phyloP scores from a whole-genome alignment of 1,284 basidiomycete species.

The Austroboletus niveus region DNA sequence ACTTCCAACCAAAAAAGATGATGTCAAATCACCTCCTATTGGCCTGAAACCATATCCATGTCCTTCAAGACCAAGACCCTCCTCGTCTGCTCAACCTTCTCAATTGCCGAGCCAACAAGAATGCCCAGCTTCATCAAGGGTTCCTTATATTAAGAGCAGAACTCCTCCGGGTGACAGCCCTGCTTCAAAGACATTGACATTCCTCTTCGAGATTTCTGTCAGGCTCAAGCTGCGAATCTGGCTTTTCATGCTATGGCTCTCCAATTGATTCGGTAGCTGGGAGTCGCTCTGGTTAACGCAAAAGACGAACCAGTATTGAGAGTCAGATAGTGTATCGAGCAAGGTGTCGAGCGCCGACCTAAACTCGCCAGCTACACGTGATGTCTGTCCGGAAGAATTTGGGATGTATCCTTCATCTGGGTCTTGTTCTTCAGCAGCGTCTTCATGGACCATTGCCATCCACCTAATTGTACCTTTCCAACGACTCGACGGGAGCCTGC shows the following conservation, averaged over 20 bases:
- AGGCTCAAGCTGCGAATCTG: conserved; percentile 86
- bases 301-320: conserved; percentile 90
- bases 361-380: conserved; percentile 89
- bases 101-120: conserved; percentile 52
- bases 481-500: conserved; percentile 84
- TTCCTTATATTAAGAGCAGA: conserved; percentile 78
- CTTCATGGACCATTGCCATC: conserved; percentile 60
- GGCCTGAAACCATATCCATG: conserved; percentile 76
- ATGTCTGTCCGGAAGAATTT: conserved; percentile 39
- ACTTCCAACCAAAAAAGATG: no score
- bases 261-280: conserved; percentile 90
- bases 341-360: conserved; percentile 79
- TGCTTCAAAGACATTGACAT: conserved; percentile 73
- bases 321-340: conserved; percentile 87
- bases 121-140: conserved; percentile 46
- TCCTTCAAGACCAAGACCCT: conserved; percentile 68
- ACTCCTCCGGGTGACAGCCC: conserved; percentile 87
- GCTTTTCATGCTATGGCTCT: conserved; percentile 88
- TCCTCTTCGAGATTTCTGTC: conserved; percentile 73
- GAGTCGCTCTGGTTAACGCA: conserved; percentile 95
- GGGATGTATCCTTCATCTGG: conserved; percentile 50
- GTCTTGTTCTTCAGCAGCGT: conserved; percentile 48
- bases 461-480: conserved; percentile 72
- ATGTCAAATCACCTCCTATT: conserved; percentile 60
- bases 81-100: conserved; percentile 59